Conservation (phyloP, 1,284 basidiomycete species). For the Porogramme epimiltina region DNA sequence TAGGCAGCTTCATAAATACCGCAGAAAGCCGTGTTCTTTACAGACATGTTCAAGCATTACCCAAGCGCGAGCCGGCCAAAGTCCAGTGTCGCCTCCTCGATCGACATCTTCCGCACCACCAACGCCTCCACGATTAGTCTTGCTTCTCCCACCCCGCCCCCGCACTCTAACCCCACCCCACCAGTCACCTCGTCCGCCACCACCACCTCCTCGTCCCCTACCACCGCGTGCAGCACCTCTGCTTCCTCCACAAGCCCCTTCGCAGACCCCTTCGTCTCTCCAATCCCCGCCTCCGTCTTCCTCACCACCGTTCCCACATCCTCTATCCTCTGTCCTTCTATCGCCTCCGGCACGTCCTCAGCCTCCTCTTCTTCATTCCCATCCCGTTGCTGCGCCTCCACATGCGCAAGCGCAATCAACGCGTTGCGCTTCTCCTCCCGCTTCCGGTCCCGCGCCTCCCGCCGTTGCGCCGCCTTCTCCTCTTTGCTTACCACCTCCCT, state of each 20-base stretch:
- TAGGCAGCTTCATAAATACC: no score
- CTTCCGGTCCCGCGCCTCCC: slow-evolving; percentile 52
- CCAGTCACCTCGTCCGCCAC: slow-evolving; percentile 5
- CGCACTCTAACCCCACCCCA: slow-evolving; percentile 14
- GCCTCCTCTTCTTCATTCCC: neutral
- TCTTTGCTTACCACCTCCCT: slow-evolving; percentile 19
- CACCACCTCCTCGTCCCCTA: slow-evolving; percentile 8
- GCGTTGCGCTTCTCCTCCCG: slow-evolving; percentile 40
- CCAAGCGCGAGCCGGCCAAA: slow-evolving; percentile 63
- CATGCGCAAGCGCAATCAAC: slow-evolving; percentile 23
- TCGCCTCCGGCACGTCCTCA: slow-evolving; percentile 3
- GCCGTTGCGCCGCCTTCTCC: slow-evolving; percentile 41
- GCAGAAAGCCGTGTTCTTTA: no score
- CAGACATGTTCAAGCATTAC: slow-evolving; percentile 1
- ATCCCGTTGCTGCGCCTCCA: slow-evolving; percentile 10
- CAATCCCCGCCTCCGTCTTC: slow-evolving; percentile 5
- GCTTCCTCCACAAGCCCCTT: slow-evolving; percentile 29
- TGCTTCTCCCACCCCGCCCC: slow-evolving; percentile 30
- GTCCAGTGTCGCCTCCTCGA: slow-evolving; percentile 74
- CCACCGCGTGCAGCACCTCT: slow-evolving; percentile 34
- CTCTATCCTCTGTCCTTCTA: slow-evolving; percentile 4
- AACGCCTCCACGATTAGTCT: slow-evolving; percentile 78
- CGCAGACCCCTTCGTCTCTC: slow-evolving; percentile 12
- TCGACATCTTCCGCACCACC: slow-evolving; percentile 70
- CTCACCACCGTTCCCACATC: neutral